Base-by-base conservation (phyloP, 2,329 filamentous ascomycete genomes). In the Aspergillus unguis region DNA sequence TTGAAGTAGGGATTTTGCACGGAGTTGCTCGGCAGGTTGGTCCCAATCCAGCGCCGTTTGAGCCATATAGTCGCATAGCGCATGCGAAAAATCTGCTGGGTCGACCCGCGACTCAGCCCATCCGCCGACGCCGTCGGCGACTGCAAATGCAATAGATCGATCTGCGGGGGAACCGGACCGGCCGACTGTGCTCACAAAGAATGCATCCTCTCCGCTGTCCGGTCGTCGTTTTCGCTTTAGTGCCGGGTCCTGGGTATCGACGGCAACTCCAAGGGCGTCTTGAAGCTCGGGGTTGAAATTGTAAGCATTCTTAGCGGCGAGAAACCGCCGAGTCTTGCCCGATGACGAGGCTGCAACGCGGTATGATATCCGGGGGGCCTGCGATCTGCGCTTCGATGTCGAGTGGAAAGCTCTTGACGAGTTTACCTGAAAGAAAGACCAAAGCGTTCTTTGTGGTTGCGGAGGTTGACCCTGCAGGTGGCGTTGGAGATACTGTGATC, bases 91-190 rank as follows among this genome's bases (percentile, higher is more conserved):
- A 72, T 96, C 90, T 28, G 91, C 91, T 6, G 94, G 92, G 66
- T 99, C 92, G 48, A 99, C 86, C 41, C 91, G 91, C 36, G 88
- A 92, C 62, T 96, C 89, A 58, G 87, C 84, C 92, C 94, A 99
- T 33, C 94, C 94, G 44, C 94, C 94, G 0, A 99, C 94, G 8
- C 94, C 94, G 69, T 99, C 94, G 48, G 92, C 91, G 26, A 99
- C 83, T 17, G 90, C 94, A 61, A 99, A 86, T 0, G 92, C 90
- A 8, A 96, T 82, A 6, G 63, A 58, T 6, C 60, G 58, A 35
- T 44, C 11, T 2, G 33, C 9, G 26, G 47, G 26, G 3, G 62
- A 56, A 38, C 65, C 56, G 37, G 85, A 80, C 35, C 84, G 82
- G 47, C 88, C 89, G n/a, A 96, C 77, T 26, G 85, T 84, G 66